Conservation (phyloP, 2,329 filamentous ascomycete genomes). For the Verticillium nubilum region DNA sequence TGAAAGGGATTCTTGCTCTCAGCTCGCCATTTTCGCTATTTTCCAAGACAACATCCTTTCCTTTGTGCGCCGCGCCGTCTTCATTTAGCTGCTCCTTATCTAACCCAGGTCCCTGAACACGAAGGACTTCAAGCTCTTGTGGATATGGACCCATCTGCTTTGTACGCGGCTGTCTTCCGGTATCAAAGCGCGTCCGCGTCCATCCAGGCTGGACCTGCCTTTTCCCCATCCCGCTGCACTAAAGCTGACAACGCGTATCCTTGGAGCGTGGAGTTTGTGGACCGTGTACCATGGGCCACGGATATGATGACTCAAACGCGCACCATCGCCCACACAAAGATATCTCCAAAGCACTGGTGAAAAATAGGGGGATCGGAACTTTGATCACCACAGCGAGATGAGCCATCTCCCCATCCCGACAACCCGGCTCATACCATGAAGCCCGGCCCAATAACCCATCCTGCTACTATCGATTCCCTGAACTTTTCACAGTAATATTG, state of each 20-base stretch:
- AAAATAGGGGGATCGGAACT: background rate
- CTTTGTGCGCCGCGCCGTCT: background rate
- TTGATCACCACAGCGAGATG: background rate
- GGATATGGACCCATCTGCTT: background rate
- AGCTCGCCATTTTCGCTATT: background rate
- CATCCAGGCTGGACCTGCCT: background rate
- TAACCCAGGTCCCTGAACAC: background rate
- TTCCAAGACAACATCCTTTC: background rate
- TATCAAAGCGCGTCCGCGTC: background rate
- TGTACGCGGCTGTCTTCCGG: background rate
- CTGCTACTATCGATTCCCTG: background rate
- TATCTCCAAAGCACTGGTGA: background rate
- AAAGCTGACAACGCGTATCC: background rate
- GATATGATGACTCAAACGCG: background rate
- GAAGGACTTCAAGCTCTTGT: background rate
- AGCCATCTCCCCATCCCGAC: background rate
- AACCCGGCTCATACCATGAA: background rate
- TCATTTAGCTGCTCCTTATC: background rate
- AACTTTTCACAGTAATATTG: background rate
- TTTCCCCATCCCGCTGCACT: background rate
- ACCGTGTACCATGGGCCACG: background rate
- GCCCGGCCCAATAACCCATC: background rate
- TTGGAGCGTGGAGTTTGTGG: background rate
- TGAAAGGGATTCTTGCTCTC: background rate
- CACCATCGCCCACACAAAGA: background rate